phyloP scores from a whole-genome alignment of 192 early-diverging fungal genomes.

The Backusella liffmaniae region DNA sequence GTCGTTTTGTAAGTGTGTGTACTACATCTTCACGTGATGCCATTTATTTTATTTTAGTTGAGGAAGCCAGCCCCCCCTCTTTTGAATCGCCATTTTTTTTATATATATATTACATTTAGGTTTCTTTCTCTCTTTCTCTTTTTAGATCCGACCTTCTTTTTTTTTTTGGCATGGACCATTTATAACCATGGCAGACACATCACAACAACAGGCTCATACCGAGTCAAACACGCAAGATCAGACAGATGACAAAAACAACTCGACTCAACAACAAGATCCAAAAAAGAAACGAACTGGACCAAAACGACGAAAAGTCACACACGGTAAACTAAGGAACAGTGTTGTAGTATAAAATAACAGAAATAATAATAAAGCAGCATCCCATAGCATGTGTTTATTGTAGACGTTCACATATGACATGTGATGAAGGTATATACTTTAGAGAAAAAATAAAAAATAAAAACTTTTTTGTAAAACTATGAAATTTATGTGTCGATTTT shows the following conservation, averaged over 20 bases:
- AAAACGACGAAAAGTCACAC: slow-evolving; percentile 62
- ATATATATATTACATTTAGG: not conserved
- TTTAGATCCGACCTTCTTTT: slow-evolving; percentile 3
- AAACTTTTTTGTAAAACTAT: not conserved
- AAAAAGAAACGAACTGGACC: slow-evolving; percentile 61
- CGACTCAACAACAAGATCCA: slow-evolving; percentile 29
- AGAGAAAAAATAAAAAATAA: not conserved
- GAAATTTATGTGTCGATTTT: not conserved
- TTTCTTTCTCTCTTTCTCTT: not conserved
- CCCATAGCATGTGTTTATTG: slow-evolving; percentile 90
- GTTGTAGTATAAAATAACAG: not conserved
- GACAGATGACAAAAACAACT: slow-evolving; percentile 2
- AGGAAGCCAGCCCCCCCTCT: not conserved
- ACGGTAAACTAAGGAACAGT: slow-evolving; percentile 39
- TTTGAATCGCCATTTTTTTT: not conserved
- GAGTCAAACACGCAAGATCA: slow-evolving; percentile 1
- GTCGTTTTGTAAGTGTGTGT: not conserved
- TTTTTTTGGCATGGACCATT: not conserved
- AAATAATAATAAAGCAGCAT: not conserved
- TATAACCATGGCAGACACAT: not conserved
- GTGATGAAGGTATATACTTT: slow-evolving; percentile 66
- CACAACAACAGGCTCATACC: not conserved
- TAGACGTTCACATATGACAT: slow-evolving; percentile 96
- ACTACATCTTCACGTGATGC: not conserved
- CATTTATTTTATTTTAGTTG: not conserved